These are phyloP conservation scores for Gastrolobium villosum DNA, from an alignment of 306 rosid species.

Conservation along the genomic window DNA sequence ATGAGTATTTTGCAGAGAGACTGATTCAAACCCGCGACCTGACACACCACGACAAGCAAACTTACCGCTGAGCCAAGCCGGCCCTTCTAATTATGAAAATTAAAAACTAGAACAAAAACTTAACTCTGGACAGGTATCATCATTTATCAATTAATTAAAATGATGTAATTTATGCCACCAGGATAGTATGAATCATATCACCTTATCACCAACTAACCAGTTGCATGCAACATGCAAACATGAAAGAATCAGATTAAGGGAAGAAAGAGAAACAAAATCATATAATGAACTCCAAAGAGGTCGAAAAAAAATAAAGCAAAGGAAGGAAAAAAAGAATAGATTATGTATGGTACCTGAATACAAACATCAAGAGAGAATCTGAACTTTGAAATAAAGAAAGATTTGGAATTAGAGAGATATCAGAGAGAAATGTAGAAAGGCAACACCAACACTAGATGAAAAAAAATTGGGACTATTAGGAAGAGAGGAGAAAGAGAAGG, in stretches of 20 bases:
- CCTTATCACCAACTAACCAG: not conserved
- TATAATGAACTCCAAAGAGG: not conserved
- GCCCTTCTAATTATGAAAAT: not conserved
- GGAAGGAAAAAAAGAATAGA: not conserved
- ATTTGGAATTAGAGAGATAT: not conserved
- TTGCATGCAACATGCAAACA: slow-evolving; percentile 60
- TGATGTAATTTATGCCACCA: slow-evolving; percentile 3
- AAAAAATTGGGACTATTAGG: not conserved
- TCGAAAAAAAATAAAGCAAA: not conserved
- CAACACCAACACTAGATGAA: slow-evolving; percentile 21
- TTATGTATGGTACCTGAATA: slow-evolving; percentile 48
- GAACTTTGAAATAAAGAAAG: slow-evolving; percentile 26
- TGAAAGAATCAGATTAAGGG: slow-evolving; percentile 8
- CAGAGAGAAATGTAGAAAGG: slow-evolving; percentile 8
- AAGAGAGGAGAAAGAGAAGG: not conserved
- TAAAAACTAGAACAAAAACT: not conserved
- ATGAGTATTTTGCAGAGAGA: too few relatives aligned
- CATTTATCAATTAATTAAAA: not conserved
- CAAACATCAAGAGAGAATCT: slow-evolving; percentile 3
- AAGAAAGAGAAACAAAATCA: slow-evolving; percentile 8
- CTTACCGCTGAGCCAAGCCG: too few relatives aligned
- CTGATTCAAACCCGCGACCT: too few relatives aligned
- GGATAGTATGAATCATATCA: not conserved
- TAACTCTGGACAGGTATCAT: not conserved
- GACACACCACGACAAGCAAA: too few relatives aligned